Evolutionary conservation across 441 rosid genomes (phyloP), one percentile per base, ranked within the genome.

Genomic region (Euphorbia schlechtendalii): DNA sequence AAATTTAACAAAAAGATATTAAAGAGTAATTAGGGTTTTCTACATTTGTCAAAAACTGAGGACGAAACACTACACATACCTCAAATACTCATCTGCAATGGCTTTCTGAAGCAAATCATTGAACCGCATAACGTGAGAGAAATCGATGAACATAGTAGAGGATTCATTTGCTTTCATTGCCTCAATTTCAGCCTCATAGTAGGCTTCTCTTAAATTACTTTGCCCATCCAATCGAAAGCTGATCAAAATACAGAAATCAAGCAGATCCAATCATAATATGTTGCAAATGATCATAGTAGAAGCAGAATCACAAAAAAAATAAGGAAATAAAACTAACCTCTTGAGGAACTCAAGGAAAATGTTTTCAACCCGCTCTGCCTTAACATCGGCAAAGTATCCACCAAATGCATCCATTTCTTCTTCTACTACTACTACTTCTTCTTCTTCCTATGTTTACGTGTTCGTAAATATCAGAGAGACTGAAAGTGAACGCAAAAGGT

Each of bases 341-440:
- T 83, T 83, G 69, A 90, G 97, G 74, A 93, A 90, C 25, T 88
- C 89, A 57, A 90, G 80, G 84, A 93, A 90, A 65, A 86, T 74
- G 59, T 87, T 87, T 81, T 93, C 99, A n/a, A 93, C 97, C 61
- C 77, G 78, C 34, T 86, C 86, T 8, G 93, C 99, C 74, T 88
- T 90, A 69, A 79, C 86, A 68, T 93, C 97, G 54, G 82, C 74
- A 66, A 84, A 84, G 74, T 69, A 80, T 7, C 90, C 90, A 45
- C 96, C 89, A 43, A 77, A 81, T 0, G 91, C 83, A 52, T 93
- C 99, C 96, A 88, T 90, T 72, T 59, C 64, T 21, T 22, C n/a
- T 27, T 18, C 20, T n/a, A n/a, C n/a, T n/a, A n/a, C n/a, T n/a
- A n/a, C 40, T 25, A 7, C 20, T 21, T 40, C 14, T 30, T 54